Percentiles rank a stretch among this genome's conserved stretches.
phyloP scores from a whole-genome alignment of 73 alveolate species.

The Symbiodinium natans region DNA sequence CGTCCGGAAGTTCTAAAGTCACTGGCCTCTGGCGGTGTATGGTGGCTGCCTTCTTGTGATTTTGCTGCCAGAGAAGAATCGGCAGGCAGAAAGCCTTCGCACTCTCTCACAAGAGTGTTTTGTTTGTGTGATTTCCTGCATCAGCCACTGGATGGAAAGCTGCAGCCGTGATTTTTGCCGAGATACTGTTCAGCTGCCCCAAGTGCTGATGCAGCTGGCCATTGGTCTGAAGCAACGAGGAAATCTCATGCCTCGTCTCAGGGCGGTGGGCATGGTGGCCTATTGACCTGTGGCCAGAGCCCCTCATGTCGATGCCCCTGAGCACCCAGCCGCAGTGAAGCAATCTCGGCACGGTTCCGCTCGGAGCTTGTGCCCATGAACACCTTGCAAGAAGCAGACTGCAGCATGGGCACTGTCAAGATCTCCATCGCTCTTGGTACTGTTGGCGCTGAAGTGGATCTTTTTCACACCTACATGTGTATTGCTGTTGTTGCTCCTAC shows the following conservation, averaged over 20 bases:
- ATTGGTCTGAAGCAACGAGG: constrained; percentile 61
- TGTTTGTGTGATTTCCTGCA: too few relatives aligned
- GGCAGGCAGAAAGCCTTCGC: neutral
- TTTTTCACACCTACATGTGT: too few relatives aligned
- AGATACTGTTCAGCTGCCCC: constrained; percentile 63
- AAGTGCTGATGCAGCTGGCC: constrained; percentile 72
- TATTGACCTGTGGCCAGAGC: neutral
- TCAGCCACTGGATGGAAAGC: neutral
- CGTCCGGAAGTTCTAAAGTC: too few relatives aligned
- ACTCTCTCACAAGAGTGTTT: too few relatives aligned
- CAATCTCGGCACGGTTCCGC: constrained; percentile 11
- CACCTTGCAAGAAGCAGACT: too few relatives aligned
- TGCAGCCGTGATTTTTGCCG: neutral
- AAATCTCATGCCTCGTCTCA: constrained; percentile 59
- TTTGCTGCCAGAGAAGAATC: neutral
- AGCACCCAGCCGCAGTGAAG: neutral
- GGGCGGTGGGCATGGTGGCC: neutral
- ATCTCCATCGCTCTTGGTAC: too few relatives aligned
- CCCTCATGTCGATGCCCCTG: neutral
- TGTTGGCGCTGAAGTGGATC: too few relatives aligned
- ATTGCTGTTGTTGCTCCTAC: too few relatives aligned
- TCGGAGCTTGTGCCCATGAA: neutral
- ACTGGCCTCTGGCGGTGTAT: too few relatives aligned
- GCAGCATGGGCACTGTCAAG: too few relatives aligned
- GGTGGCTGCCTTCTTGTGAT: neutral